These are phyloP conservation scores for Puccinia triticina DNA, from an alignment of 1,284 basidiomycete genomes.

Conservation along the genomic window DNA sequence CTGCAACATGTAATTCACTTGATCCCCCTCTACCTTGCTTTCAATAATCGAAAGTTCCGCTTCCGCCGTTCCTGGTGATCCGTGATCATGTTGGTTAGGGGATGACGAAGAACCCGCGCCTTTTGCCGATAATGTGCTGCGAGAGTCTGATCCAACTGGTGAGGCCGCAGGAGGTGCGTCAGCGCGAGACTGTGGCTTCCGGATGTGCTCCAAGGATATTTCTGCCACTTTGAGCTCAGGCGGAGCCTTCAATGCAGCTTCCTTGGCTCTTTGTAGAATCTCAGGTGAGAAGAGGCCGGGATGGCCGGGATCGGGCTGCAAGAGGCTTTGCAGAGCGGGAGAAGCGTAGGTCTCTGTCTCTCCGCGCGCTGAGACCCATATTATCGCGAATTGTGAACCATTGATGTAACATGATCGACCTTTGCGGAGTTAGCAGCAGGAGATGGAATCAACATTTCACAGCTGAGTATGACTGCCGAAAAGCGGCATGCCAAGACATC, in stretches of 20 bases:
- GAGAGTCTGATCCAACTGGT: constrained; percentile 15
- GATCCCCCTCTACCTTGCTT: not conserved
- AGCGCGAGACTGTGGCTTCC: not conserved
- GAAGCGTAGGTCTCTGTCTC: constrained; percentile 65
- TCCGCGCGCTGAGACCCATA: constrained; percentile 64
- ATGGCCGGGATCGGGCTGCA: constrained; percentile 27
- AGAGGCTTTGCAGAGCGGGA: constrained; percentile 58
- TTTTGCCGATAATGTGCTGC: constrained; percentile 33
- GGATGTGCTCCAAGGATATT: constrained; percentile 43
- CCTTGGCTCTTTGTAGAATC: constrained; percentile 51
- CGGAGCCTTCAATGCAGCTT: constrained; percentile 53
- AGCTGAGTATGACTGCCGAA: constrained; percentile 53
- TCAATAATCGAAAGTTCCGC: not conserved
- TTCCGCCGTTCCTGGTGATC: not conserved
- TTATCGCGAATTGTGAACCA: constrained; percentile 65
- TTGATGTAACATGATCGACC: constrained; percentile 63
- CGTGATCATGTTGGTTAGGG: not conserved
- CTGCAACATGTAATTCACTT: not conserved
- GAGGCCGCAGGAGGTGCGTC: not conserved
- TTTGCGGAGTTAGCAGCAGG: constrained; percentile 10
- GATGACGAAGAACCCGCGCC: constrained; percentile 22
- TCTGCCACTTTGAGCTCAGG: constrained; percentile 27
- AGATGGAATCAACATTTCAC: constrained; percentile 48
- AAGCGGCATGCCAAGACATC: not conserved
- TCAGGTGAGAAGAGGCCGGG: constrained; percentile 50